Conservation (phyloP, 2,329 filamentous ascomycete species). For the Leptographium wingfieldii region DNA sequence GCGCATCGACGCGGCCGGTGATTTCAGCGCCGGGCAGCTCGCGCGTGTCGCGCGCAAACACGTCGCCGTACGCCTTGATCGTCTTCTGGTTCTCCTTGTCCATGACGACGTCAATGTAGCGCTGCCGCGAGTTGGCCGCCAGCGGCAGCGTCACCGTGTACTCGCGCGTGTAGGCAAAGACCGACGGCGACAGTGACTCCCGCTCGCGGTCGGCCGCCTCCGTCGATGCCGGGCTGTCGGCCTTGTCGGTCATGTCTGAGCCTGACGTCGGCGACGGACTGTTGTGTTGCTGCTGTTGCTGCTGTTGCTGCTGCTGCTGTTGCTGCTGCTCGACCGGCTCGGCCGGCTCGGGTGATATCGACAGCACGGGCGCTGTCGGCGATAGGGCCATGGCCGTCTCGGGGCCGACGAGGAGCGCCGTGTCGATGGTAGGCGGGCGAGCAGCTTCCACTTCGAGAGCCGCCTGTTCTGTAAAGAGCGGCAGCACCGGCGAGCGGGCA, state of each 20-base stretch:
- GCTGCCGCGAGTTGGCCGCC: slow-evolving; percentile 35
- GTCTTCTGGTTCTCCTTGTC: slow-evolving; percentile 27
- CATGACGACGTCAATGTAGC: slow-evolving; percentile 38
- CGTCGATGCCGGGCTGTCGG: neutral
- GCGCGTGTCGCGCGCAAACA: slow-evolving; percentile 27
- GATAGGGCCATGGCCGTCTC: slow-evolving; percentile 3
- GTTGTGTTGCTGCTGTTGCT: neutral
- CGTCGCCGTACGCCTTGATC: slow-evolving; percentile 31
- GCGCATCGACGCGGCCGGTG: slow-evolving; percentile 33
- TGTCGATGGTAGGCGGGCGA: neutral
- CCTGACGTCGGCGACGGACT: neutral
- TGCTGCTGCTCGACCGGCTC: neutral
- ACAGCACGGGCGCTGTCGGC: neutral
- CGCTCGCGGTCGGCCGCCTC: slow-evolving; percentile 1
- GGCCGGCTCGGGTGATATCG: neutral
- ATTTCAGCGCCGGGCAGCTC: slow-evolving; percentile 26
- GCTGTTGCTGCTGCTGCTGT: neutral
- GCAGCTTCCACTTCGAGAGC: neutral
- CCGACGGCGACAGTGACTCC: neutral
- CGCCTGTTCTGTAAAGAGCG: neutral
- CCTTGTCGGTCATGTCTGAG: neutral
- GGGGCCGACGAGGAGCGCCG: neutral
- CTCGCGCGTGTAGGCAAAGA: slow-evolving; percentile 19
- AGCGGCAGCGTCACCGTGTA: slow-evolving; percentile 45
- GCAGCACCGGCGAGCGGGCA: neutral